Evolutionary conservation across 306 rosid species (phyloP).

Genomic region (Phaseolus lunatus): DNA sequence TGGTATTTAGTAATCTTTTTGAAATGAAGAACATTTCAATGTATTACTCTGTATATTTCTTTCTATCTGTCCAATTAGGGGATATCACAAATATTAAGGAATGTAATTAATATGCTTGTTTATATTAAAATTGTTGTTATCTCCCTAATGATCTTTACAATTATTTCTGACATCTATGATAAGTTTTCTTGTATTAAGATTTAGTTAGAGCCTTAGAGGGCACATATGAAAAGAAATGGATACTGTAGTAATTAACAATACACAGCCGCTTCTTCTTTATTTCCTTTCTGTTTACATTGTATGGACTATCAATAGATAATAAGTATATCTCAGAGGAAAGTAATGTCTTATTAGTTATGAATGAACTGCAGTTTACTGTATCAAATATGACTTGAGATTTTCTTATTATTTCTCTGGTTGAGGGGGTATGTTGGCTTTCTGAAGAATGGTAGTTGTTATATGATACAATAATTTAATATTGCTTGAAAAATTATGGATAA

Average conservation of each 20-base stretch:
- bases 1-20: constrained; percentile 13
- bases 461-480: constrained; percentile 16
- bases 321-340: constrained; percentile 9
- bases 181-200: background rate
- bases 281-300: background rate
- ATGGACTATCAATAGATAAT: constrained; percentile 6
- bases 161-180: background rate
- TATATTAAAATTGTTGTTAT: background rate
- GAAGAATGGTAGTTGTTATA: constrained; percentile 21
- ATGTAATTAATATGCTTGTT: background rate
- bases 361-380: constrained; percentile 8
- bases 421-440: background rate
- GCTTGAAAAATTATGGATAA: background rate
- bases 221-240: background rate
- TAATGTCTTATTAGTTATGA: constrained; percentile 9
- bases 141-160: background rate
- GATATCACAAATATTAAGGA: background rate
- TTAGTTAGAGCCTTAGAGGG: background rate
- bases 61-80: background rate
- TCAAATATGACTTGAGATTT: constrained; percentile 31
- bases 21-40: constrained; percentile 8
- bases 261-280: constrained; percentile 2
- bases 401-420: background rate
- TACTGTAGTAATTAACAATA: background rate
- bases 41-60: background rate